A percentile compares a stretch with the other conserved stretches of the same genome.
These are phyloP conservation scores for Xylariaceae sp. DNA, from an alignment of 2,329 filamentous ascomycete genomes.

Conservation along the genomic window DNA sequence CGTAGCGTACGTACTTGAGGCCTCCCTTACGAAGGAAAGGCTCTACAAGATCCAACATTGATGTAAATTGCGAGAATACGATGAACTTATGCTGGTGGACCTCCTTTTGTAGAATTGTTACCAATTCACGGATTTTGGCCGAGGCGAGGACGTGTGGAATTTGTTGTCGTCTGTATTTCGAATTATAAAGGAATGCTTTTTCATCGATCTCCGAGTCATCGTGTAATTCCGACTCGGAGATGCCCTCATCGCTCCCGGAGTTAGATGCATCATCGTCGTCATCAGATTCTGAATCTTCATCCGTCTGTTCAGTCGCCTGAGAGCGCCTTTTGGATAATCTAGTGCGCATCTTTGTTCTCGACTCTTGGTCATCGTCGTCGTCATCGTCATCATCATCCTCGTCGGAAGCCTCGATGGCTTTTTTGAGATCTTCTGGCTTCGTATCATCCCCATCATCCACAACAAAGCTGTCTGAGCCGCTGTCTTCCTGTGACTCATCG, in stretches of 20 bases:
- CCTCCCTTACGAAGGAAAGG: constrained; percentile 75
- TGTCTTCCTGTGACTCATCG: constrained; percentile 41
- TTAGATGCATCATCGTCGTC: constrained; percentile 26
- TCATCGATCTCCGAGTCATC: constrained; percentile 41
- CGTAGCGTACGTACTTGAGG: constrained; percentile 82
- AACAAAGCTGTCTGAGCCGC: constrained; percentile 53
- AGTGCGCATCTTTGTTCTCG: constrained; percentile 27
- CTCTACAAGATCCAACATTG: constrained; percentile 94
- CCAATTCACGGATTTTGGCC: constrained; percentile 85
- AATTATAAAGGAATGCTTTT: constrained; percentile 31
- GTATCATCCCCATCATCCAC: constrained; percentile 46
- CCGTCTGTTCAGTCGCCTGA: constrained; percentile 18
- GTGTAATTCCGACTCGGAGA: constrained; percentile 40
- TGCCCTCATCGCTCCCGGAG: constrained; percentile 31
- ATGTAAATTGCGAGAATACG: constrained; percentile 97
- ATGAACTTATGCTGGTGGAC: constrained; percentile 88
- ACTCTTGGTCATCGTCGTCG: constrained; percentile 32
- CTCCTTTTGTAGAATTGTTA: constrained; percentile 76
- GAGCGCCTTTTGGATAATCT: constrained; percentile 18
- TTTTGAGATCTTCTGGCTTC: constrained; percentile 29
- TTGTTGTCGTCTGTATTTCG: constrained; percentile 34
- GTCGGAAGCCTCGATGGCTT: constrained; percentile 25
- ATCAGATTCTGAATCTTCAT: constrained; percentile 26
- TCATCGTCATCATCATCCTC: constrained; percentile 26
- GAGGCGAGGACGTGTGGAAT: constrained; percentile 61